A percentile compares a stretch with the other conserved stretches of the same genome.
phyloP scores from a whole-genome alignment of 441 rosid species.

The Lepidium campestre region DNA sequence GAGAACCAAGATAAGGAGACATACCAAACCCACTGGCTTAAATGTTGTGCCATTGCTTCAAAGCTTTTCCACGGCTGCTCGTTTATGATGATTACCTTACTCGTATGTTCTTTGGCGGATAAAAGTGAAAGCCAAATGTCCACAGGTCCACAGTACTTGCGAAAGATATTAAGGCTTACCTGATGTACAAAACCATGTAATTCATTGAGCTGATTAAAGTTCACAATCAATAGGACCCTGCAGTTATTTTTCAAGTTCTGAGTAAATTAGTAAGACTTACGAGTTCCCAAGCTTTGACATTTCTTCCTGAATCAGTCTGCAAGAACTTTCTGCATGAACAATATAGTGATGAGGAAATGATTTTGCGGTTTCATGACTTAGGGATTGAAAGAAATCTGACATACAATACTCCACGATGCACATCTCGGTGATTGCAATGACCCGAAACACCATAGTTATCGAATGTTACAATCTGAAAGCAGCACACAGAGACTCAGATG shows the following conservation, averaged over 20 bases:
- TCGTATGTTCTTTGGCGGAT: conserved; percentile 13
- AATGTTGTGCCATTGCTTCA: conserved; percentile 66
- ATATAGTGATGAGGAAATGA: conserved; percentile 8
- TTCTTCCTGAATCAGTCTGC: conserved; percentile 34
- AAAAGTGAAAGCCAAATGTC: conserved; percentile 65
- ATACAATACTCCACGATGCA: conserved; percentile 60
- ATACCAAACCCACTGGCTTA: conserved; percentile 89
- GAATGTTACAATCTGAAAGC: conserved; percentile 63
- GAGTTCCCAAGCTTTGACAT: conserved; percentile 74
- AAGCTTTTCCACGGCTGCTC: conserved; percentile 58
- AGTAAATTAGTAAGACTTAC: conserved; percentile 29
- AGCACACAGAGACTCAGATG: background rate
- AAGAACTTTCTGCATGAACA: conserved; percentile 48
- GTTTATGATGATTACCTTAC: conserved; percentile 28
- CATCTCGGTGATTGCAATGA: conserved; percentile 78
- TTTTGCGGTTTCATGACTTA: background rate
- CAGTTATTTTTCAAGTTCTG: background rate
- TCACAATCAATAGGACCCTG: background rate
- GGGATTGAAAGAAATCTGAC: conserved; percentile 14
- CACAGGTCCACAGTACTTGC: conserved; percentile 72
- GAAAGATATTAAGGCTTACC: conserved; percentile 63
- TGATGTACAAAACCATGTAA: conserved; percentile 18
- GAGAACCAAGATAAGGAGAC: background rate
- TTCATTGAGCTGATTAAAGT: background rate
- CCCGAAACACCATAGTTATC: conserved; percentile 78